These are phyloP conservation scores for Helicostylum pulchrum DNA, from an alignment of 192 early-diverging fungal species.

Conservation along the genomic window DNA sequence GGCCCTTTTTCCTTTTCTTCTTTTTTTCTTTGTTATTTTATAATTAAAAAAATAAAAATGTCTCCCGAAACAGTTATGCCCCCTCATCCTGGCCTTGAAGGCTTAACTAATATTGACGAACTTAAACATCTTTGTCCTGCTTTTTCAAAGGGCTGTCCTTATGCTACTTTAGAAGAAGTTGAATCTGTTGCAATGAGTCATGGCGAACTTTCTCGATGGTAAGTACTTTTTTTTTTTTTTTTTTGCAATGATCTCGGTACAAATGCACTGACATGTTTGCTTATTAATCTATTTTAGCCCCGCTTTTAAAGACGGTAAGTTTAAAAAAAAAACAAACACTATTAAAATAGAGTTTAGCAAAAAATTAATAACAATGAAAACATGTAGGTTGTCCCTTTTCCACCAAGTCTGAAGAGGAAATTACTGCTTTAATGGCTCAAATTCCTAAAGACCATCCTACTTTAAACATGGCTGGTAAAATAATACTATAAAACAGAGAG, in stretches of 20 bases:
- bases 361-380: background rate
- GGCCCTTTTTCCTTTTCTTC: constrained; percentile 10
- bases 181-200: constrained; percentile 15
- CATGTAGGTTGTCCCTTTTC: constrained; percentile 19
- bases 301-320: constrained; percentile 22
- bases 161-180: constrained; percentile 20
- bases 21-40: constrained; percentile 7
- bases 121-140: constrained; percentile 17
- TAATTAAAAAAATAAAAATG: too few species aligned
- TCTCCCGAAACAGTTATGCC: background rate
- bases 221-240: constrained; percentile 10
- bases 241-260: background rate
- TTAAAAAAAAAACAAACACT: background rate
- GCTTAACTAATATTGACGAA: constrained; percentile 23
- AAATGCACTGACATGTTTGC: background rate
- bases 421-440: constrained; percentile 8
- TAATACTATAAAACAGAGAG: constrained; percentile 6
- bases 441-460: constrained; percentile 21
- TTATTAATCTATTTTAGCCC: background rate
- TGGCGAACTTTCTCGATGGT: constrained; percentile 19
- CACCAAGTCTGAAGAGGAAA: constrained; percentile 14
- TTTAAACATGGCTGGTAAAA: background rate
- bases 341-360: too few species aligned
- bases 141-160: constrained; percentile 19
- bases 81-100: constrained; percentile 24